A percentile compares a stretch with the other conserved stretches of the same genome.
phyloP scores from a whole-genome alignment of 495 filamentous ascomycete species.

The Daldinia decipiens region DNA sequence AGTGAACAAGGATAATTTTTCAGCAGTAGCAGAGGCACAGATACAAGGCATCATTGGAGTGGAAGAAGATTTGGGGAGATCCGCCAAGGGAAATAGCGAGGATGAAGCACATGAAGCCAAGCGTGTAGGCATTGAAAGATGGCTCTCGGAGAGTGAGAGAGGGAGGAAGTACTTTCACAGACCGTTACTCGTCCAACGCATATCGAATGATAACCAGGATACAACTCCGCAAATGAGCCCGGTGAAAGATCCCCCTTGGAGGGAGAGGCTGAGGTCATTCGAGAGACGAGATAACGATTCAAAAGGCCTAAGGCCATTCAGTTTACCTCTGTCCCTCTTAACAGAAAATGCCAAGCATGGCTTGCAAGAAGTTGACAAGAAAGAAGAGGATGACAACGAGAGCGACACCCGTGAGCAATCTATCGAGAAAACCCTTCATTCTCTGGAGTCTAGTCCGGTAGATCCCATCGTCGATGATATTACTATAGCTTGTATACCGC shows the following conservation, averaged over 20 bases:
- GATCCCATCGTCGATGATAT: slow-evolving; percentile 5
- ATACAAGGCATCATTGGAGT: neutral
- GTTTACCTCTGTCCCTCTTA: slow-evolving; percentile 19
- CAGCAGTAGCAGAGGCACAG: neutral
- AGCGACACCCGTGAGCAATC: neutral
- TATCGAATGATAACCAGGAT: neutral
- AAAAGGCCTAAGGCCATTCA: slow-evolving; percentile 32
- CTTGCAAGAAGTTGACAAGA: slow-evolving; percentile 10
- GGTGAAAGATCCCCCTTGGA: slow-evolving; percentile 22
- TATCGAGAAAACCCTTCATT: slow-evolving; percentile 9
- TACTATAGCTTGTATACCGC: neutral
- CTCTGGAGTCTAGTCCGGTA: slow-evolving; percentile 19
- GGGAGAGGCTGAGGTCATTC: slow-evolving; percentile 32
- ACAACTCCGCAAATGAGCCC: neutral
- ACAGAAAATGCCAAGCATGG: slow-evolving; percentile 20
- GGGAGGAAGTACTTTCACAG: slow-evolving; percentile 17
- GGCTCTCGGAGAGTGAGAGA: slow-evolving; percentile 32
- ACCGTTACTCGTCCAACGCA: slow-evolving; percentile 11
- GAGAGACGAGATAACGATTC: slow-evolving; percentile 21
- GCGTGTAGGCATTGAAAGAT: slow-evolving; percentile 28
- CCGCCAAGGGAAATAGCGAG: neutral
- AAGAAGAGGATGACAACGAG: neutral
- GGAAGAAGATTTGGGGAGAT: neutral
- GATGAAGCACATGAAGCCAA: neutral
- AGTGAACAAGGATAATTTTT: neutral